Base-by-base conservation (phyloP, 1,284 basidiomycete species). In the Irpex sp. region DNA sequence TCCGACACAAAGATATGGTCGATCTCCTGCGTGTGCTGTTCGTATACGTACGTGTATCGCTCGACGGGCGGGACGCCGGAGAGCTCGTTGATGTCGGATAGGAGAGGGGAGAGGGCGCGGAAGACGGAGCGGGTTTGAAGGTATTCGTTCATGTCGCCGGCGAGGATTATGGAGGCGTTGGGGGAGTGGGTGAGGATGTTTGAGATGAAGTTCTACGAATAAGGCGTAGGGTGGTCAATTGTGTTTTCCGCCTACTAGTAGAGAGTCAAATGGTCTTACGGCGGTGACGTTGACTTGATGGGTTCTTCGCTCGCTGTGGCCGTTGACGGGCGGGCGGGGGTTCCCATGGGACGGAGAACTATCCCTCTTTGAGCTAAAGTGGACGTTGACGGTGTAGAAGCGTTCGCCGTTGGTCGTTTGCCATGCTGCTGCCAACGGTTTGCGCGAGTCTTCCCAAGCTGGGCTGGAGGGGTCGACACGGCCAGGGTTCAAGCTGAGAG, bases 81-180 rank as follows among this genome's bases (percentile, higher is more conserved):
- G 17, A 79, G 77, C 64, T 81, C 83, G 71, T 86, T 84, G 58
- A 83, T 78, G 57, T 86, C 84, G n/a, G 71, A 73, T 58, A 85
- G 71, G 33, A 83, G 64, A 3, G 70, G 67, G 2, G 70, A 71
- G 59, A 87, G 72, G 2, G 83, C 76, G 59, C 73, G 73, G 68
- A 83, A 85, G 36, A 84, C 83, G 6, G 81, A 78, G 53, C 81
- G 79, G 0, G 85, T 80, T 65, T 84, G 81, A 11, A 79, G 65
- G 72, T 78, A 87, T 67, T 88, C 87, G 71, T 89, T 89, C 75
- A 83, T 87, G 74, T 88, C 87, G 11, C 87, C 87, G 4, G 79
- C 83, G 11, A 85, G 74, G 57, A 88, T 69, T 63, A 89, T 74
- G 64, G 81, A 83, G 5, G 86, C 84, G 39, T 77, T 64, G 1